These are phyloP conservation scores for Myxozyma mucilagina DNA, from an alignment of 805 yeast species.

Conservation along the genomic window DNA sequence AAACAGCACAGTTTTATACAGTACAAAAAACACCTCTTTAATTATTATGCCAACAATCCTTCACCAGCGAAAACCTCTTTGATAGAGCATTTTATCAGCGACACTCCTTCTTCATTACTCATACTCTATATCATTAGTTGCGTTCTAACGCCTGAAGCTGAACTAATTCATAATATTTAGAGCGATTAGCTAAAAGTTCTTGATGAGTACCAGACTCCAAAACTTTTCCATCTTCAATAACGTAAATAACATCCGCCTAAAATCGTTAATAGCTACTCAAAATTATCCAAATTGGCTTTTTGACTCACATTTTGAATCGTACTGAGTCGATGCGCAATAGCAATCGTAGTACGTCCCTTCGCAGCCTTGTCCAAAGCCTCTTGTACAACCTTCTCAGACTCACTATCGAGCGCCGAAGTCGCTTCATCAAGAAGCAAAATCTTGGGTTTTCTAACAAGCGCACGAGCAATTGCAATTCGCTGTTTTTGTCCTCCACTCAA, in stretches of 20 bases:
- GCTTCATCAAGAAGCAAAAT: slow-evolving; percentile 61
- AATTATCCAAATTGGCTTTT: background rate
- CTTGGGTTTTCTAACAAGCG: slow-evolving; percentile 58
- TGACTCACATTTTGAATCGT: slow-evolving; percentile 48
- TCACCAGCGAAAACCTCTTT: no score
- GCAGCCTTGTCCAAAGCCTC: slow-evolving; percentile 60
- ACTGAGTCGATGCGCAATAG: slow-evolving; percentile 73
- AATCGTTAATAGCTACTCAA: background rate
- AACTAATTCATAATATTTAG: slow-evolving; percentile 47
- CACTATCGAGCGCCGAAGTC: slow-evolving; percentile 54
- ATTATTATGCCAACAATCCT: no score
- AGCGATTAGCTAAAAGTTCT: slow-evolving; percentile 43
- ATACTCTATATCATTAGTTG: slow-evolving; percentile 34
- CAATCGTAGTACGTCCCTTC: slow-evolving; percentile 62
- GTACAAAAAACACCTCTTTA: no score
- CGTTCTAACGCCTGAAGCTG: slow-evolving; percentile 48
- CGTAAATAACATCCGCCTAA: slow-evolving; percentile 51
- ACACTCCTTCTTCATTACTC: no score
- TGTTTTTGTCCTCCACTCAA: slow-evolving; percentile 68
- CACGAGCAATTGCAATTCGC: slow-evolving; percentile 63
- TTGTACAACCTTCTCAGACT: slow-evolving; percentile 69
- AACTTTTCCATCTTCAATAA: slow-evolving; percentile 56
- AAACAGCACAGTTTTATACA: no score
- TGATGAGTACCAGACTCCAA: slow-evolving; percentile 53
- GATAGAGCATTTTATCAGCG: no score